phyloP scores from a whole-genome alignment of 2,329 filamentous ascomycete species.

The Alternaria burnsii region DNA sequence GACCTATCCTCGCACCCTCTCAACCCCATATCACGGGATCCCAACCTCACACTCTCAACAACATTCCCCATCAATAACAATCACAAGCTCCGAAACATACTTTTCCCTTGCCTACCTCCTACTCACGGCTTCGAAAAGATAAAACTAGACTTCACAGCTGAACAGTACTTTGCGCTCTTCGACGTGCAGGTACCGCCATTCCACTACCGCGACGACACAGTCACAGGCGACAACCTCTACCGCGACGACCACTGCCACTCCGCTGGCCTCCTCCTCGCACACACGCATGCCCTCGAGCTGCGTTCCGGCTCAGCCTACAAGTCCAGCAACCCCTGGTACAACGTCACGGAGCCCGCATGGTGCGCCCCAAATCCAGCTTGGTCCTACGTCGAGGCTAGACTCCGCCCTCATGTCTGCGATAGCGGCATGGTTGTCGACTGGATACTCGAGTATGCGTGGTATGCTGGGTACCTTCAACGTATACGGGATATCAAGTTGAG shows the following conservation, averaged over 20 bases:
- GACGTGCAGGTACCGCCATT: slow-evolving; percentile 22
- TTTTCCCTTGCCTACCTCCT: background rate
- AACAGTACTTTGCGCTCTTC: slow-evolving; percentile 26
- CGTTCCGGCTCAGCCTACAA: slow-evolving; percentile 13
- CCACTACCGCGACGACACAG: background rate
- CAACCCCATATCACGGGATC: background rate
- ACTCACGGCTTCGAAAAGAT: slow-evolving; percentile 25
- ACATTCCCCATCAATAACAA: background rate
- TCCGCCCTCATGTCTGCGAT: background rate
- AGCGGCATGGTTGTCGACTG: background rate
- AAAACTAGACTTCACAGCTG: slow-evolving; percentile 14
- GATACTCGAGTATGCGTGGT: slow-evolving; percentile 1
- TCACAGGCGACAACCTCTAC: background rate
- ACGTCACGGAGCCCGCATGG: background rate
- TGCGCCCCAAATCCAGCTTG: background rate
- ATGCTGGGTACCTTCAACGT: background rate
- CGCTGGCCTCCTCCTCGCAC: slow-evolving; percentile 12
- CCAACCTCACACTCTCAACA: background rate
- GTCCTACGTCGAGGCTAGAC: background rate
- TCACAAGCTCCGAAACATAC: background rate
- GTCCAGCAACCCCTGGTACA: slow-evolving; percentile 16
- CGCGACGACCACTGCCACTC: background rate
- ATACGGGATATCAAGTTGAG: background rate
- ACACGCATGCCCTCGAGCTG: slow-evolving; percentile 12
- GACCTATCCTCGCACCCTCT: background rate